Percentiles rank a stretch among this genome's conserved stretches.
Conservation (phyloP, 176 grass and related monocot species). For the Triticum monococcum region DNA sequence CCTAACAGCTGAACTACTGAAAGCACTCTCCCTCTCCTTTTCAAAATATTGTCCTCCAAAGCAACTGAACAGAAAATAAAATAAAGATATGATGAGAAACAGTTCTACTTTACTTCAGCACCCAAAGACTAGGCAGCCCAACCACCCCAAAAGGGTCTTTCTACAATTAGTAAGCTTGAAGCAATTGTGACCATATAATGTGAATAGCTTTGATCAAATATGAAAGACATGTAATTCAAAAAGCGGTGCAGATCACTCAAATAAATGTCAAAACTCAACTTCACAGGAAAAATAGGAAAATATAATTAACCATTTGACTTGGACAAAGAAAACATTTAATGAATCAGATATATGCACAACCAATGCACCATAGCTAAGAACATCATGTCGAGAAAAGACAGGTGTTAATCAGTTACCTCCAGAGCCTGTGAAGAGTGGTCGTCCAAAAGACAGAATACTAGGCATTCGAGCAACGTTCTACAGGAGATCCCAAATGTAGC, state of each 20-base stretch:
- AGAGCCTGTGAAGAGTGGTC: conserved; percentile 73
- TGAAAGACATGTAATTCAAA: conserved; percentile 2
- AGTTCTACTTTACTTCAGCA: not conserved
- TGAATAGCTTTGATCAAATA: conserved; percentile 4
- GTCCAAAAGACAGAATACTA: conserved; percentile 86
- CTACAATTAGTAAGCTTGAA: not conserved
- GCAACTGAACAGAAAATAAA: not conserved
- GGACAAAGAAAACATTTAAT: not conserved
- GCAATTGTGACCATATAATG: conserved; percentile 1
- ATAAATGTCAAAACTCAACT: not conserved
- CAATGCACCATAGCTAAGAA: conserved; percentile 15
- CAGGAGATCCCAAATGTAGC: conserved; percentile 65
- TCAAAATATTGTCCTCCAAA: not conserved
- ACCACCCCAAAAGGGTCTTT: not conserved
- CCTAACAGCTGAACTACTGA: not conserved
- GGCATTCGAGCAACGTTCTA: conserved; percentile 65
- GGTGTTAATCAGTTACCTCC: conserved; percentile 58
- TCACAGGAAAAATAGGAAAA: conserved; percentile 2
- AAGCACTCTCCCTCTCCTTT: not conserved
- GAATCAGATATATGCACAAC: not conserved
- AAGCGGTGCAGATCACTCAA: not conserved
- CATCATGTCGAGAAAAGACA: conserved; percentile 10
- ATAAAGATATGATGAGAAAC: not conserved
- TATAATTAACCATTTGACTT: not conserved
- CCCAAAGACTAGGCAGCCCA: not conserved